Percentiles rank a stretch among this genome's conserved stretches.
Evolutionary conservation across 306 rosid species (phyloP).

Genomic region (Casuarina equisetifolia): DNA sequence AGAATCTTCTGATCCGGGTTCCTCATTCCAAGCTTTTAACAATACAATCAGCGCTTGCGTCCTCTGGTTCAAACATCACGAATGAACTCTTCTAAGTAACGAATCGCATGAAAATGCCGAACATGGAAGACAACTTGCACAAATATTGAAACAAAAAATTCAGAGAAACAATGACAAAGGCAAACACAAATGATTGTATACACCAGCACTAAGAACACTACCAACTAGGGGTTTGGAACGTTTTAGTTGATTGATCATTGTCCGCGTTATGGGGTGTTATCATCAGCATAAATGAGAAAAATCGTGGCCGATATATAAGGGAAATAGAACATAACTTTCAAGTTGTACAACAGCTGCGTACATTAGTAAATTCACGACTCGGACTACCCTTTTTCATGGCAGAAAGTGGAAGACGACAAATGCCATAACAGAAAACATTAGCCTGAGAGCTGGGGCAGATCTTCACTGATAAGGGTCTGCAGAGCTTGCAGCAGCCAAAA

Average conservation of each 20-base stretch:
- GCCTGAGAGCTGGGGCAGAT: constrained; percentile 2
- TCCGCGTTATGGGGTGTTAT: too few relatives aligned
- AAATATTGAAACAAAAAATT: background rate
- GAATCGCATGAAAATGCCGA: too few relatives aligned
- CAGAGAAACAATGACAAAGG: background rate
- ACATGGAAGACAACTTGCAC: too few relatives aligned
- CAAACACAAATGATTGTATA: background rate
- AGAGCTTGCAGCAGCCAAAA: background rate
- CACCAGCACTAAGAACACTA: background rate
- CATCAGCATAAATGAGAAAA: background rate
- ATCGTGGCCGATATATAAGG: background rate
- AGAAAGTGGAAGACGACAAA: background rate
- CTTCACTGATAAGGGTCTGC: constrained; percentile 4
- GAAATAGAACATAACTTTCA: background rate
- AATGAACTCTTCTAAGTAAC: too few relatives aligned
- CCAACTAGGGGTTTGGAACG: background rate
- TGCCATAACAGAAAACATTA: background rate
- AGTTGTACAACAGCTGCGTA: background rate
- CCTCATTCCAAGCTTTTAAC: too few relatives aligned
- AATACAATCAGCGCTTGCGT: too few relatives aligned
- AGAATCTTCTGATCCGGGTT: too few relatives aligned
- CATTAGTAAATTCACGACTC: background rate
- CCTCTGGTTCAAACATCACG: too few relatives aligned
- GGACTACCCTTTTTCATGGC: background rate
- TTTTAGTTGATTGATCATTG: background rate